Base-by-base conservation (phyloP, 352 stramenopile species). In the Pythium sukuiense region DNA sequence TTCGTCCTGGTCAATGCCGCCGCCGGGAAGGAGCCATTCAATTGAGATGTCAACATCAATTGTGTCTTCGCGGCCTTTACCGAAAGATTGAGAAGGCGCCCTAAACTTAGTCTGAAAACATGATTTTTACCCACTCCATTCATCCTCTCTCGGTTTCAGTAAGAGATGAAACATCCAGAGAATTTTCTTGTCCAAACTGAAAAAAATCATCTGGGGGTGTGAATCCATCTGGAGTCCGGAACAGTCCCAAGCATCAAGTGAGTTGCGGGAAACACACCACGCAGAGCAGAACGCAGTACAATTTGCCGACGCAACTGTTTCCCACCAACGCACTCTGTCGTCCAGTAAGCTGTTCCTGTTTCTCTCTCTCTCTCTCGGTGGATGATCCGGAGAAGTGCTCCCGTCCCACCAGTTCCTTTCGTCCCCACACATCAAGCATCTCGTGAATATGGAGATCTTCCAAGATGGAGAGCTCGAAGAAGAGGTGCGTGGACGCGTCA, bases 401-500 rank as follows among this genome's bases (percentile, higher is more conserved):
- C 8, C 7, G 41, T 49, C 41, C 16, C 35, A 65, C 29, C 63
- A 41, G 24, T 16, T 70, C 20, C 20, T 20, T n/a, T 65, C 41
- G 32, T 35, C 32, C 5, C 8, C 8, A 35, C 8, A 24, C 20
- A 0, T 9, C 32, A 35, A 35, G 32, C 5, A 35, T 37, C 9
- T 26, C 3, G 32, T 30, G 53, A 46, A 43, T 30, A 91, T 93
- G 80, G 85, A 93, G 74, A 92, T 93, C 62, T 93, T 93, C 67
- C 73, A 81, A 45, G 83, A 92, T 46, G 85, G 85, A 39, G 85
- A 93, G 63, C 74, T 93, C 5, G 85, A 93, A 61, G 74, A 80
- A 32, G 85, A 89, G 81, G 85, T 93, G 41, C 50, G 76, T 71
- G 6, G 18, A n/a, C 56, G 41, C 18, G 24, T 7, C n/a, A 55